Conservation (phyloP, 2,329 filamentous ascomycete genomes). For the Emmonsiellopsis sp. region DNA sequence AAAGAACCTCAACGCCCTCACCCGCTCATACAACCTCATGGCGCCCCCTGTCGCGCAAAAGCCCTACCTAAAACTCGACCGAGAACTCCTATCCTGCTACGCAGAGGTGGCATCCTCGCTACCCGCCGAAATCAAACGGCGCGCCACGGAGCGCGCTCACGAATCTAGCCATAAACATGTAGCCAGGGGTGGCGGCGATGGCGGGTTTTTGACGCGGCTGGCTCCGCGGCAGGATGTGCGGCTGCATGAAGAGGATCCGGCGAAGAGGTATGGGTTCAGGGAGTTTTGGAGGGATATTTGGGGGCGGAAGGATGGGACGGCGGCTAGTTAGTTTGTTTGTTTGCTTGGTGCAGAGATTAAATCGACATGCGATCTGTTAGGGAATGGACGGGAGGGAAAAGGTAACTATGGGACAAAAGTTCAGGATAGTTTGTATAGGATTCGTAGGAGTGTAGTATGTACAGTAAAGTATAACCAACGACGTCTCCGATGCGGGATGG, state of each 20-base stretch:
- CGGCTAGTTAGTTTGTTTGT: not conserved
- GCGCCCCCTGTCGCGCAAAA: conserved; percentile 88
- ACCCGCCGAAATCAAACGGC: conserved; percentile 60
- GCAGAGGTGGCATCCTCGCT: conserved; percentile 75
- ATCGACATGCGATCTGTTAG: too few relatives aligned
- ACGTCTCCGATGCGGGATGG: not conserved
- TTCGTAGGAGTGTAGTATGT: not conserved
- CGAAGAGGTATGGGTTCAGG: conserved; percentile 69
- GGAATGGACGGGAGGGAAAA: not conserved
- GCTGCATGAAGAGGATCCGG: conserved; percentile 64
- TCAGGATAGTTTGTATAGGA: not conserved
- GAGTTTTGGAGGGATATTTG: conserved; percentile 86
- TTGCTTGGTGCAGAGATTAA: too few relatives aligned
- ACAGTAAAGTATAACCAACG: not conserved
- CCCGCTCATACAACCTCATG: conserved; percentile 89
- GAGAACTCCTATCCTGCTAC: conserved; percentile 73
- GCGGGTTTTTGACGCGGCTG: conserved; percentile 55
- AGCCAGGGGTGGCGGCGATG: conserved; percentile 29
- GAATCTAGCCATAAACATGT: conserved; percentile 6
- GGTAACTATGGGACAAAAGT: not conserved
- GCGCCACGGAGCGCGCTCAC: conserved; percentile 44
- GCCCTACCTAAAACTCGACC: conserved; percentile 75
- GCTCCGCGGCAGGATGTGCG: conserved; percentile 38
- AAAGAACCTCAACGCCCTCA: conserved; percentile 66
- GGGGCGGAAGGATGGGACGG: conserved; percentile 16